phyloP scores from a whole-genome alignment of 192 early-diverging fungal species.

The Coemansia sp. region DNA sequence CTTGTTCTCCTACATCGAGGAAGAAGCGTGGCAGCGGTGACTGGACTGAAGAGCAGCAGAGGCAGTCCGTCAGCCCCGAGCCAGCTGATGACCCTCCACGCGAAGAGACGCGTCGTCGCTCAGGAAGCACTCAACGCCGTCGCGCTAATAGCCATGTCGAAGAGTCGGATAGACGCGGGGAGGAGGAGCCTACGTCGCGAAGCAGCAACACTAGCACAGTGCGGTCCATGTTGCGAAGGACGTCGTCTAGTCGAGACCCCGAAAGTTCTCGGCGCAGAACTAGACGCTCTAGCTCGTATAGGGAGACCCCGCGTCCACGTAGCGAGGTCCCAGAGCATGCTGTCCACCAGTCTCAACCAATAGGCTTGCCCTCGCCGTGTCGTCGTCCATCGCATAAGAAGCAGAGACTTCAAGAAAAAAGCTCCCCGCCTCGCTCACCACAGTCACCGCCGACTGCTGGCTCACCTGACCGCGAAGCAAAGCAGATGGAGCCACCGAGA shows the following conservation, averaged over 20 bases:
- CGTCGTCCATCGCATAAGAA: conserved; percentile 1
- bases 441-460: neutral
- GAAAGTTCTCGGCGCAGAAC: neutral
- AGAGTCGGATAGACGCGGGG: neutral
- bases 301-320: neutral
- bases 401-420: neutral
- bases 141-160: neutral
- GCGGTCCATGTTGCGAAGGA: neutral
- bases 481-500: conserved; percentile 2
- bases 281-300: conserved; percentile 6
- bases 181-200: neutral
- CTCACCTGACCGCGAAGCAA: neutral
- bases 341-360: neutral
- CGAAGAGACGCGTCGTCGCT: neutral
- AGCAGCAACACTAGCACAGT: conserved; percentile 5
- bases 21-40: conserved; percentile 9
- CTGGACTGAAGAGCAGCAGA: conserved; percentile 1
- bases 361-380: neutral
- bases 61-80: neutral
- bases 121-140: neutral
- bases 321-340: neutral
- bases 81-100: neutral
- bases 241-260: neutral
- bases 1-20: neutral
- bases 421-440: neutral